Conservation (phyloP, 192 early-diverging fungal species). For the Mortierella alpina region DNA sequence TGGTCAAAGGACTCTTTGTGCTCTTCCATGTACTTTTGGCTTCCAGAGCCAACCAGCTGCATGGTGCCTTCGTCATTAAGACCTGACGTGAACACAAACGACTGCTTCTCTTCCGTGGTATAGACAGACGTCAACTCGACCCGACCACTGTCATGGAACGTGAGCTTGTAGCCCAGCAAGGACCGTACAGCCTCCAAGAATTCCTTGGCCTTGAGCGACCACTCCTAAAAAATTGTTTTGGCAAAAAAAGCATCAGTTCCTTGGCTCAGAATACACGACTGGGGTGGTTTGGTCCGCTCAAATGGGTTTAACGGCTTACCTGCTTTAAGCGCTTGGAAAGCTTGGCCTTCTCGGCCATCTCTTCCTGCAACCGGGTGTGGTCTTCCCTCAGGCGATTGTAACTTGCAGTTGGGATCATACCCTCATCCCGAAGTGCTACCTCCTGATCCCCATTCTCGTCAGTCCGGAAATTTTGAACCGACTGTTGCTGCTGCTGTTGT, state of each 20-base stretch:
- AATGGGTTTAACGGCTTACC: constrained; percentile 41
- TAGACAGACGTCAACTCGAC: constrained; percentile 84
- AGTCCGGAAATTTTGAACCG: neutral
- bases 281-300: neutral
- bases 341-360: constrained; percentile 74
- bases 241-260: neutral
- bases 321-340: constrained; percentile 74
- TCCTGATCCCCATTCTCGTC: constrained; percentile 27
- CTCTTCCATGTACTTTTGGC: constrained; percentile 68
- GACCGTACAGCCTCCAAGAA: constrained; percentile 78
- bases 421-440: constrained; percentile 9
- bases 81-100: constrained; percentile 79
- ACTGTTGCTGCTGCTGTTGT: constrained; percentile 11
- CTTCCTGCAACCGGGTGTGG: constrained; percentile 58
- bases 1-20: constrained; percentile 66
- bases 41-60: constrained; percentile 75
- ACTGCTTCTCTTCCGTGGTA: constrained; percentile 66
- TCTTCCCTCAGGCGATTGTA: constrained; percentile 70
- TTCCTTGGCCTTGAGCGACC: constrained; percentile 74
- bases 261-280: neutral
- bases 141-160: constrained; percentile 75
- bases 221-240: constrained; percentile 56
- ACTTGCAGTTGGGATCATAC: constrained; percentile 63
- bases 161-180: constrained; percentile 77
- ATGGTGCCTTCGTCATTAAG: constrained; percentile 75